phyloP scores from a whole-genome alignment of 1,139 yeast genomes.

The Candida labiduridarum region DNA sequence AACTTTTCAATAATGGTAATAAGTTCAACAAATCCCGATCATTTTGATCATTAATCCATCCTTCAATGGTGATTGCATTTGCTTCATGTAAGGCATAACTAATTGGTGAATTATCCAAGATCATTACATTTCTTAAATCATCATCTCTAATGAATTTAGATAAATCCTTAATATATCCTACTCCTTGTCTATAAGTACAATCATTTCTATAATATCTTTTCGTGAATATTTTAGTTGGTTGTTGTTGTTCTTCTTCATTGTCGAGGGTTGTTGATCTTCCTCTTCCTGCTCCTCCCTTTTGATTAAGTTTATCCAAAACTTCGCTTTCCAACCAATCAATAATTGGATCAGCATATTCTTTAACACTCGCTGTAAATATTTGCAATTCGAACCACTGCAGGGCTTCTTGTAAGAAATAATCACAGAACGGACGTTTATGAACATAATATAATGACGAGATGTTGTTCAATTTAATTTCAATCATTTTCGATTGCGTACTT shows the following conservation, averaged over 20 bases:
- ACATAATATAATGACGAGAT: conserved; percentile 84
- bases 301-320: conserved; percentile 22
- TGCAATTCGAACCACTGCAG: conserved; percentile 87
- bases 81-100: conserved; percentile 82
- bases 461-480: conserved; percentile 76
- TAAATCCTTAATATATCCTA: conserved; percentile 88
- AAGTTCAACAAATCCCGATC: conserved; percentile 81
- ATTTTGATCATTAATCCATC: conserved; percentile 95
- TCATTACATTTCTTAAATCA: conserved; percentile 72
- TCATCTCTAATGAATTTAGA: conserved; percentile 49
- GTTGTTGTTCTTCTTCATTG: not conserved
- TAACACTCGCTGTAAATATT: conserved; percentile 90
- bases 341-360: conserved; percentile 96
- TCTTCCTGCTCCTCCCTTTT: not conserved
- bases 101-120: conserved; percentile 90
- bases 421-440: conserved; percentile 90
- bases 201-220: conserved; percentile 76
- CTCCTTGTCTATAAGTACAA: conserved; percentile 75
- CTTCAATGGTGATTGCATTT: conserved; percentile 91
- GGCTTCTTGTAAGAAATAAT: conserved; percentile 75
- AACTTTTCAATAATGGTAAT: conserved; percentile 77
- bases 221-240: conserved; percentile 35
- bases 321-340: conserved; percentile 76
- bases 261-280: not conserved
- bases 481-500: conserved; percentile 64